Conservation (phyloP, 345 rosid genomes). For the Arabis hirsuta region DNA sequence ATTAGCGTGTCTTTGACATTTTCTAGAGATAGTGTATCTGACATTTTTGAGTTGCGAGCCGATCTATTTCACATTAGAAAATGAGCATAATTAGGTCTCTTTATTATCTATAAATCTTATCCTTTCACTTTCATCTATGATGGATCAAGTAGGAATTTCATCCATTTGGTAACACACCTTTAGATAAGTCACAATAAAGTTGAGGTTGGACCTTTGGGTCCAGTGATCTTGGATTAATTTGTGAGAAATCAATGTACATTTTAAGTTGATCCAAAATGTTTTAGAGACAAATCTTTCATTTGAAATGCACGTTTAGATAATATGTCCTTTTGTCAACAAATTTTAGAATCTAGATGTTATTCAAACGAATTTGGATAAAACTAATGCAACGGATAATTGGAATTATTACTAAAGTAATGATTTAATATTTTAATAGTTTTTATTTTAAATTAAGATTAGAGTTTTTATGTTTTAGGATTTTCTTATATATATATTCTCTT, state of each 20-base stretch:
- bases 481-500: no score
- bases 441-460: no score
- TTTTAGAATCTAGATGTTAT: no score
- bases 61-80: conserved; percentile 29
- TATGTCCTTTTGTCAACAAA: no score
- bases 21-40: conserved; percentile 23
- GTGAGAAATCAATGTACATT: neutral
- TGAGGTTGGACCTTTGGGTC: conserved; percentile 4
- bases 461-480: no score
- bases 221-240: neutral
- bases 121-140: conserved; percentile 9
- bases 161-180: neutral
- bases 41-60: conserved; percentile 39
- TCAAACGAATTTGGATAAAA: no score
- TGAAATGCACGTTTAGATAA: no score
- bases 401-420: no score
- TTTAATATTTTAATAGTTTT: no score
- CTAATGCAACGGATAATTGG: no score
- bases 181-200: neutral
- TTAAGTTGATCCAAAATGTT: neutral
- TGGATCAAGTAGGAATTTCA: neutral
- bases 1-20: conserved; percentile 36
- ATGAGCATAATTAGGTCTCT: neutral
- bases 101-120: neutral
- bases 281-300: no score